Evolutionary conservation across 305 asterid genomes (phyloP).

Genomic region (Solanum hybrid): DNA sequence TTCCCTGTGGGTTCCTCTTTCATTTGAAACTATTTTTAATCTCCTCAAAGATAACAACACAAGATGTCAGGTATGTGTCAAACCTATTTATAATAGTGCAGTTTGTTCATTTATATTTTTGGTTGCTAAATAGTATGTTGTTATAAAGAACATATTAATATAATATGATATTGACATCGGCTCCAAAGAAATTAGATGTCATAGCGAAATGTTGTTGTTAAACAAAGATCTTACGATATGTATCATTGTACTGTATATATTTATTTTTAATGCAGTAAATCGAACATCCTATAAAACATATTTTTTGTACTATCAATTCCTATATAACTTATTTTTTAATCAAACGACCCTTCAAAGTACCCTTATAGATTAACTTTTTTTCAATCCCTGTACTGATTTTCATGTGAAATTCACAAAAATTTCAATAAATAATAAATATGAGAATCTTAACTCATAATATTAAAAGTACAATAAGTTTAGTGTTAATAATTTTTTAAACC

Average conservation of each 20-base stretch:
- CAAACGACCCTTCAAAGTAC: not conserved
- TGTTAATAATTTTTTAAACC: not conserved
- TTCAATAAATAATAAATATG: not conserved
- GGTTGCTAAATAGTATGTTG: not conserved
- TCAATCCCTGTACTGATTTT: not conserved
- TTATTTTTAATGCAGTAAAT: not conserved
- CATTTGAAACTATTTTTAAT: not conserved
- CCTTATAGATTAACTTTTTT: not conserved
- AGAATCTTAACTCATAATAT: not conserved
- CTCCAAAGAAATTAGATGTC: not conserved
- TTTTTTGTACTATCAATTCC: not conserved
- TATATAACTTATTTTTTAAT: not conserved
- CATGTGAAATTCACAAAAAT: not conserved
- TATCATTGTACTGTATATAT: not conserved
- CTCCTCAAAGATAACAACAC: not conserved
- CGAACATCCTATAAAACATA: not conserved
- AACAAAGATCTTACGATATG: not conserved
- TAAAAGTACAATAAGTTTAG: not conserved
- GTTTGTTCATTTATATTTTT: not conserved
- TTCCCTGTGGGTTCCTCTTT: not conserved
- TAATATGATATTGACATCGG: not conserved
- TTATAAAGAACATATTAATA: not conserved
- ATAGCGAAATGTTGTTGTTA: not conserved
- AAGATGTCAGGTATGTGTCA: not conserved
- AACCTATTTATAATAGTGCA: not conserved